Percentiles rank a stretch among this genome's conserved stretches.
These are phyloP conservation scores for Myotisia sp. DNA, from an alignment of 2,329 filamentous ascomycete species.

Conservation along the genomic window DNA sequence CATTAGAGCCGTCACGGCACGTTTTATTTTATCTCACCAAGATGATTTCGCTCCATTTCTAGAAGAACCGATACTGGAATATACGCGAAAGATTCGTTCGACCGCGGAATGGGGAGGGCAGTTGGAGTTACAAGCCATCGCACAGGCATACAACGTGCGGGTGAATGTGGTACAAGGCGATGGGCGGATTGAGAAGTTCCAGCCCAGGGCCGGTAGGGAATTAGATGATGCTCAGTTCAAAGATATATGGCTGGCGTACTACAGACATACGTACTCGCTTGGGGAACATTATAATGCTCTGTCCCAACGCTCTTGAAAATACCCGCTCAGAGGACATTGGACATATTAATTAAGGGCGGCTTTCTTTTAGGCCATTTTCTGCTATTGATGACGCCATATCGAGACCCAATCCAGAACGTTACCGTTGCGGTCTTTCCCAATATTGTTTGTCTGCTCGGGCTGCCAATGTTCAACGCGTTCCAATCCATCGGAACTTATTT, in stretches of 20 bases:
- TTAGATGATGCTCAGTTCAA: slow-evolving; percentile 27
- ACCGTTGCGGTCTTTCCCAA: slow-evolving; percentile 34
- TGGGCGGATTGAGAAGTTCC: slow-evolving; percentile 63
- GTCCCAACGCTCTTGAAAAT: slow-evolving; percentile 30
- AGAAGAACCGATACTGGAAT: slow-evolving; percentile 61
- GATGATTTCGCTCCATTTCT: slow-evolving; percentile 80
- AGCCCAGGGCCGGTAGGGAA: slow-evolving; percentile 36
- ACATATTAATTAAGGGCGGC: neutral
- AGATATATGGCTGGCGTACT: slow-evolving; percentile 80
- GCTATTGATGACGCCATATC: slow-evolving; percentile 28
- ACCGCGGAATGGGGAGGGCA: slow-evolving; percentile 96
- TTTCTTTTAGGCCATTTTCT: neutral
- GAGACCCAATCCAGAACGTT: slow-evolving; percentile 30
- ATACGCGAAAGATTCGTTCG: slow-evolving; percentile 62
- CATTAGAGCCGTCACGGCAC: slow-evolving; percentile 57
- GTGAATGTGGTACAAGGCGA: slow-evolving; percentile 76
- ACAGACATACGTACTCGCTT: slow-evolving; percentile 80
- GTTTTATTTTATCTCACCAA: slow-evolving; percentile 57
- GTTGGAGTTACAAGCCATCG: slow-evolving; percentile 73
- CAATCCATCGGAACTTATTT: slow-evolving; percentile 27
- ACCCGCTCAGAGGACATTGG: neutral
- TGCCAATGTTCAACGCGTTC: slow-evolving; percentile 41
- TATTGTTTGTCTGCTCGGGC: slow-evolving; percentile 42
- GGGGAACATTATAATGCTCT: slow-evolving; percentile 97
- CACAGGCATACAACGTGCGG: slow-evolving; percentile 61